A percentile compares a stretch with the other conserved stretches of the same genome.
phyloP scores from a whole-genome alignment of 1,284 basidiomycete genomes.

The Ustilago loliicola region DNA sequence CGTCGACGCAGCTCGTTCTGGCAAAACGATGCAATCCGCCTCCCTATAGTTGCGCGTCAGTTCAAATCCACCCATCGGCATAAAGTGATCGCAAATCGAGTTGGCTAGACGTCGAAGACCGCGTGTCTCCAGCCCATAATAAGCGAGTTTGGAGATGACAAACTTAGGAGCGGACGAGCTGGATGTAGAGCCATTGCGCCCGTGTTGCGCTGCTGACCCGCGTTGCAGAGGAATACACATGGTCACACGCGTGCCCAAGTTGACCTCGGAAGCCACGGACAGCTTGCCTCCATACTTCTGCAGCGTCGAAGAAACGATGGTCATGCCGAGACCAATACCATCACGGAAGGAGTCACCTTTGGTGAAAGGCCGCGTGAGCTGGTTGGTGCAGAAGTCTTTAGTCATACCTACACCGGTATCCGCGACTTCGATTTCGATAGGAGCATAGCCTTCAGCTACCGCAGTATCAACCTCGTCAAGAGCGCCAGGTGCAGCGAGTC shows the following conservation, averaged over 20 bases:
- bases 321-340: slow-evolving; percentile 59
- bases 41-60: slow-evolving; percentile 31
- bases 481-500: slow-evolving; percentile 23
- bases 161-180: slow-evolving; percentile 6
- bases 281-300: slow-evolving; percentile 53
- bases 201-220: background rate
- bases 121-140: slow-evolving; percentile 34
- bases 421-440: slow-evolving; percentile 45
- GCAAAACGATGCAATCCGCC: slow-evolving; percentile 46
- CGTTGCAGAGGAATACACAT: slow-evolving; percentile 44
- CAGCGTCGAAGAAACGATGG: slow-evolving; percentile 55
- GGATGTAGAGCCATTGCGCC: slow-evolving; percentile 14
- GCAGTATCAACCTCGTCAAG: slow-evolving; percentile 24
- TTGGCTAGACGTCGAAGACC: slow-evolving; percentile 40
- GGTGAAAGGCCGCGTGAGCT: slow-evolving; percentile 53
- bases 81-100: slow-evolving; percentile 40
- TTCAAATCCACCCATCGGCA: slow-evolving; percentile 28
- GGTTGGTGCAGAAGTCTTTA: slow-evolving; percentile 44
- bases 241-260: slow-evolving; percentile 52
- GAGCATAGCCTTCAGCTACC: slow-evolving; percentile 16
- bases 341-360: slow-evolving; percentile 57
- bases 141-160: slow-evolving; percentile 38
- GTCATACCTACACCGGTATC: slow-evolving; percentile 55
- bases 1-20: slow-evolving; percentile 16
- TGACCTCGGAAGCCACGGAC: slow-evolving; percentile 47